phyloP scores from a whole-genome alignment of 106 monocot genomes.

The Triglochin maritima region DNA sequence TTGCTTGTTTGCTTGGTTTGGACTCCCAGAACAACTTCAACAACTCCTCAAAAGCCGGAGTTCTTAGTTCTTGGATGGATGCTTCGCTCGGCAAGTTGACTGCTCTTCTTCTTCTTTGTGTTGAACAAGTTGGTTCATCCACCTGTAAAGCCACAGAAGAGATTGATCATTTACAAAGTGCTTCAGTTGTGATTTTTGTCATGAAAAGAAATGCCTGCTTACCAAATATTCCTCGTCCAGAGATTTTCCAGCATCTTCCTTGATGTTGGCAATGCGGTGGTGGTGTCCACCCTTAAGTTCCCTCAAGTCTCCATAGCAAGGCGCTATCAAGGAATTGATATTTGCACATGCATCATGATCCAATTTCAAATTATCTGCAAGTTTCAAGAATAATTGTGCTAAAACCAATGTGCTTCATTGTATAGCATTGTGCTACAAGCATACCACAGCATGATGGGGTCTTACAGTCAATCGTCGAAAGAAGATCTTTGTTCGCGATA shows the following conservation, averaged over 20 bases:
- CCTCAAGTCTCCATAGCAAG: constrained; percentile 41
- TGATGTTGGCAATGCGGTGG: constrained; percentile 62
- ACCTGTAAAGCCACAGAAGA: constrained; percentile 26
- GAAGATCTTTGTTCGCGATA: constrained; percentile 41
- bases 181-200: not conserved
- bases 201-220: constrained; percentile 7
- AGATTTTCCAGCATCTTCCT: constrained; percentile 50
- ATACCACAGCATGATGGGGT: not conserved
- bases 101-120: constrained; percentile 43
- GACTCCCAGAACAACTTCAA: constrained; percentile 69
- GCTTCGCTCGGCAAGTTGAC: constrained; percentile 54
- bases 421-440: not conserved
- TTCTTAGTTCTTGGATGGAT: constrained; percentile 80
- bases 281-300: constrained; percentile 55
- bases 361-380: constrained; percentile 66
- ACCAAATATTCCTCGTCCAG: constrained; percentile 86
- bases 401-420: not conserved
- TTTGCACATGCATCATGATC: constrained; percentile 66
- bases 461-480: constrained; percentile 73
- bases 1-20: constrained; percentile 42
- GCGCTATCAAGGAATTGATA: constrained; percentile 39
- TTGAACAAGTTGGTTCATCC: constrained; percentile 86
- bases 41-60: constrained; percentile 79
- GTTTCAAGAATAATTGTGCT: not conserved
- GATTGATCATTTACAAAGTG: too few relatives aligned